Evolutionary conservation across 306 rosid species (phyloP), one percentile per base, ranked within the genome.

Genomic region (Cicer yamashitae): DNA sequence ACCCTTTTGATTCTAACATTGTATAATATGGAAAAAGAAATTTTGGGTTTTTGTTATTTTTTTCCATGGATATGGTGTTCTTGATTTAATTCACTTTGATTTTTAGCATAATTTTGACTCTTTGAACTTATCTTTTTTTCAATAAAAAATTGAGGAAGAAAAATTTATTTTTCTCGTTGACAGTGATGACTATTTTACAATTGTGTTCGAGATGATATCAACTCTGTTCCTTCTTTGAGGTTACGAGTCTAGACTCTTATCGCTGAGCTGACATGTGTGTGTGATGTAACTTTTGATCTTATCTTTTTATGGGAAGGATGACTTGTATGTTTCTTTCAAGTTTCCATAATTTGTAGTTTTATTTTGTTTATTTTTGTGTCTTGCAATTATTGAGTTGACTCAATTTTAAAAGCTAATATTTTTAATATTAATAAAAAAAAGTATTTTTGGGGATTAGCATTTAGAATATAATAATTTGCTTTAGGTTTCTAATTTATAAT

Each of bases 121-220:
- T 43, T 60, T 59, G 73, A 38, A 50, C 39, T 76, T 83, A 70
- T 50, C 65, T 76, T 22, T 20, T 70, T 20, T 30, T 30, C 3
- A 30, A 30, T 30, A 30, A 30, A 30, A 30, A 30, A 30, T 30
- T 4, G 37, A 30, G 37, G 37, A 4, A 30, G 37, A 30, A 30
- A 0, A 30, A 30, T 30, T 30, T 30, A 30, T 30, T 30, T 30
- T 30, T 3, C 3, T 30, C 37, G 0, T 5, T 4, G 5, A 30
- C 37, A 0, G 1, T 30, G 30, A 30, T 30, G 37, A 30, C 37
- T 30, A 30, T 30, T 30, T 30, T 30, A 30, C 37, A 4, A 30
- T 30, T 30, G 37, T 30, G 37, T 30, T 30, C 37, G 1, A 3
- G 37, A 30, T 3, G 0, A 3, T 3, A 30, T 30, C 5, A 30